Percentiles rank a stretch among this genome's conserved stretches.
Evolutionary conservation across 23 red algal species (phyloP).

Genomic region (Gracilaria vermiculophylla): DNA sequence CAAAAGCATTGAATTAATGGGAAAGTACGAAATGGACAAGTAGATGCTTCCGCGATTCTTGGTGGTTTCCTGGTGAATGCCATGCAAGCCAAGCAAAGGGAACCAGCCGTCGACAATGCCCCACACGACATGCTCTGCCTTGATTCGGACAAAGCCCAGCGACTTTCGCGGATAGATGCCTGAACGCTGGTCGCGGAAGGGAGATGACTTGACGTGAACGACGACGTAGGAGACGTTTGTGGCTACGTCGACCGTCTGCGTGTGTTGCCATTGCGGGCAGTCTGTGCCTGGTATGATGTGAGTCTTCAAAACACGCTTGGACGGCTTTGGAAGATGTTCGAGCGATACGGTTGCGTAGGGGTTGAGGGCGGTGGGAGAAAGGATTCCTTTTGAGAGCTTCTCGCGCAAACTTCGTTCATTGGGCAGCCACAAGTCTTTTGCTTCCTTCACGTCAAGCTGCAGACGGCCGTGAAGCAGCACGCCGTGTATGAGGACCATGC

Average conservation of each 20-base stretch:
- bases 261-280: slow-evolving; percentile 48
- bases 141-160: slow-evolving; percentile 58
- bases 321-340: slow-evolving; percentile 52
- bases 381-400: slow-evolving; percentile 26
- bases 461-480: slow-evolving; percentile 70
- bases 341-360: slow-evolving; percentile 70
- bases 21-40: slow-evolving; percentile 41
- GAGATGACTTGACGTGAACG: slow-evolving; percentile 62
- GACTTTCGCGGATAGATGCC: slow-evolving; percentile 50
- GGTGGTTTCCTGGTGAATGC: slow-evolving; percentile 26
- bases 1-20: slow-evolving; percentile 42
- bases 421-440: slow-evolving; percentile 54
- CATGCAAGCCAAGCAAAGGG: slow-evolving; percentile 37
- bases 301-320: slow-evolving; percentile 71
- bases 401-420: slow-evolving; percentile 43
- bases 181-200: slow-evolving; percentile 10
- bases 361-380: slow-evolving; percentile 29
- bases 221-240: slow-evolving; percentile 54
- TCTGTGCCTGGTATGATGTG: slow-evolving; percentile 57
- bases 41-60: slow-evolving; percentile 59
- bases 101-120: slow-evolving; percentile 60
- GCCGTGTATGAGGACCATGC: slow-evolving; percentile 59
- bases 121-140: slow-evolving; percentile 54
- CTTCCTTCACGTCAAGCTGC: slow-evolving; percentile 39
- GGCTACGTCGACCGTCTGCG: slow-evolving; percentile 52